Percentiles rank a stretch among this genome's conserved stretches.
Conservation (phyloP, 164 flowering plant species). For the Berberis vulgaris region DNA sequence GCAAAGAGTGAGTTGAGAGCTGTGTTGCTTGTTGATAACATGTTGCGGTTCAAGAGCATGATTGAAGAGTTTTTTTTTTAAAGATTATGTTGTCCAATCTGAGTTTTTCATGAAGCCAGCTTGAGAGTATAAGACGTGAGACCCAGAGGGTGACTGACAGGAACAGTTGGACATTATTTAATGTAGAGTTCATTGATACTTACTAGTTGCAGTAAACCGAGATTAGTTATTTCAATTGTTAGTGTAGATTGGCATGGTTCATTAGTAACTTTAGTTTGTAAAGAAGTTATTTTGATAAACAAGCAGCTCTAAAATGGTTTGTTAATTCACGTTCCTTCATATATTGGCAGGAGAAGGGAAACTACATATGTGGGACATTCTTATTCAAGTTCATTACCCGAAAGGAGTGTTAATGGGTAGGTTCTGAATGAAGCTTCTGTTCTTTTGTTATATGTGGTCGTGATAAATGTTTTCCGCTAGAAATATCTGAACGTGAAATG, state of each 20-base stretch:
- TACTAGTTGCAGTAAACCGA: neutral
- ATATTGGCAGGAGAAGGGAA: constrained; percentile 26
- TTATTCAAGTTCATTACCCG: constrained; percentile 30
- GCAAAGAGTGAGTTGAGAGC: too few relatives aligned
- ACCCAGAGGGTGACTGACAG: too few relatives aligned
- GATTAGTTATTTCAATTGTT: neutral
- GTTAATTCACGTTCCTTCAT: neutral
- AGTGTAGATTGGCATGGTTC: neutral
- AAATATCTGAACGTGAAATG: neutral
- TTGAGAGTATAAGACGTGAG: too few relatives aligned
- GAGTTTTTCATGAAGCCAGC: too few relatives aligned
- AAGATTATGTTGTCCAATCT: too few relatives aligned
- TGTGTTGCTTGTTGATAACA: too few relatives aligned
- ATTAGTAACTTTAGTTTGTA: neutral
- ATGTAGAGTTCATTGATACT: neutral
- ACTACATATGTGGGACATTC: constrained; percentile 20
- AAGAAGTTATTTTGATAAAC: neutral
- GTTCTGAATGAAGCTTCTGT: neutral
- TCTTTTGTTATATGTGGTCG: neutral
- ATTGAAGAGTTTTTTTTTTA: too few relatives aligned
- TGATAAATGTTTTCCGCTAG: neutral
- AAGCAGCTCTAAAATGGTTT: neutral
- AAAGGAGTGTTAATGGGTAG: constrained; percentile 53
- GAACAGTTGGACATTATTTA: too few relatives aligned
- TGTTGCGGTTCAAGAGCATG: too few relatives aligned